These are phyloP conservation scores for Fusarium tjaetaba DNA, from an alignment of 2,329 filamentous ascomycete species.

Conservation along the genomic window DNA sequence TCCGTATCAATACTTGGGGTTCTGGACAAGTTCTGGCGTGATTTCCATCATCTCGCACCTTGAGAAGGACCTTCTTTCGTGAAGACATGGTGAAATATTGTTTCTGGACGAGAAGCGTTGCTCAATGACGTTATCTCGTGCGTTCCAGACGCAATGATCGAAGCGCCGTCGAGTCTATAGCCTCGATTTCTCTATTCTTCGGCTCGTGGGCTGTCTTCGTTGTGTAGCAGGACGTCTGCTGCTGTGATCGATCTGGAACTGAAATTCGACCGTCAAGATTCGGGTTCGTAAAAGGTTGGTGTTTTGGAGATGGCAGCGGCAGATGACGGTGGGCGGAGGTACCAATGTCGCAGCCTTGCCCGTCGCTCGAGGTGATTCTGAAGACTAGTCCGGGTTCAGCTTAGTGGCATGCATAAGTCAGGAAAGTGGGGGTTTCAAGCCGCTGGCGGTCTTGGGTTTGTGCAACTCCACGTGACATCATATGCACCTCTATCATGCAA, in stretches of 20 bases:
- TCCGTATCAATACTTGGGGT: conserved; percentile 23
- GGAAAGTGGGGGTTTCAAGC: background rate
- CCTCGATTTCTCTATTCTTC: background rate
- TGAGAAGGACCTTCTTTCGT: conserved; percentile 89
- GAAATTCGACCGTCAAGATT: conserved; percentile 3
- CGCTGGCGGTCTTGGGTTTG: conserved; percentile 17
- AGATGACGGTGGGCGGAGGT: conserved; percentile 38
- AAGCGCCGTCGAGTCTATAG: conserved; percentile 16
- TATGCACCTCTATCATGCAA: conserved; percentile 40
- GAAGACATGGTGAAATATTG: conserved; percentile 70
- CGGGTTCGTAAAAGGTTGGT: conserved; percentile 22
- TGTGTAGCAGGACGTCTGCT: background rate
- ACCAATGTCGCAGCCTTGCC: conserved; percentile 45
- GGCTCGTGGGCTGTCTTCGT: background rate
- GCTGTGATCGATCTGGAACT: conserved; percentile 1
- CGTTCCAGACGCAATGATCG: conserved; percentile 34
- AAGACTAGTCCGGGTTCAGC: conserved; percentile 24
- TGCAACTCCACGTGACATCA: conserved; percentile 46
- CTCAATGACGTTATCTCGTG: conserved; percentile 48
- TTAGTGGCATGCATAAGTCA: conserved; percentile 45
- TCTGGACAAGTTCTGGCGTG: background rate
- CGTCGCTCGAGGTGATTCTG: conserved; percentile 40
- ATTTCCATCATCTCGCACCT: conserved; percentile 63
- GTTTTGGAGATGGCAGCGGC: conserved; percentile 39
- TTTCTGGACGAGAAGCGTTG: conserved; percentile 28